Evolutionary conservation across 805 yeast species (phyloP), one percentile per base, ranked within the genome.

Genomic region (Saccharomycopsis fermentans): DNA sequence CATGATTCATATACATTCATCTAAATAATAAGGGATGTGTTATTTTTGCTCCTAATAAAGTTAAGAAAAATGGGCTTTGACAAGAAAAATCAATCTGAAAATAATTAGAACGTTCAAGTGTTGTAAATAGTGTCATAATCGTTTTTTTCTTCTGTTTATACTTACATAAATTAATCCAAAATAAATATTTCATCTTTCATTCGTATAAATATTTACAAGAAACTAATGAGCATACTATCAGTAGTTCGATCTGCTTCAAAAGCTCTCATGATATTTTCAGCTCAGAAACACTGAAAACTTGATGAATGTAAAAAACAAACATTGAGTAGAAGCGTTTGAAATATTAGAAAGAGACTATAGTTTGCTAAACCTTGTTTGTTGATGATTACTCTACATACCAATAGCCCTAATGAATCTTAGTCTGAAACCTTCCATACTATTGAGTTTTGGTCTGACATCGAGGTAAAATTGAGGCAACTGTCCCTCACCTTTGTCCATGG

Each of bases 381-480:
- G 4, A 5, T 3, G 24, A 16, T 21, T 21, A 16, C n/a, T 43
- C 63, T 60, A 74, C 16, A 78, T 63, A 4, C 88, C 90, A 34
- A 88, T 70, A n/a, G 88, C 81, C 62, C 79, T 80, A 53, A 71
- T 69, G 0, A 87, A 55, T 64, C 99, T 76, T 74, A 91, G 71
- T 68, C 80, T 84, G 50, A 84, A 68, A 0, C 98, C 99, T 71
- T 90, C 97, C 69, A 81, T 71, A 52, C 83, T 76, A 69, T 91
- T 87, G 57, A 92, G 71, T 68, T 92, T 94, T 3, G 99, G 99
- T 66, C 99, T 80, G 4, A 90, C 98, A 68, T 92, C 99, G 55
- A 92, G 70, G 65, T 78, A 87, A 59, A 94, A 87, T 60, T 84
- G 77, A 6, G 83, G 82, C 65, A 76, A 69, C 0, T 78, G 77